Base-by-base conservation (phyloP, 768 basidiomycete species). In the Amanita inopinata region DNA sequence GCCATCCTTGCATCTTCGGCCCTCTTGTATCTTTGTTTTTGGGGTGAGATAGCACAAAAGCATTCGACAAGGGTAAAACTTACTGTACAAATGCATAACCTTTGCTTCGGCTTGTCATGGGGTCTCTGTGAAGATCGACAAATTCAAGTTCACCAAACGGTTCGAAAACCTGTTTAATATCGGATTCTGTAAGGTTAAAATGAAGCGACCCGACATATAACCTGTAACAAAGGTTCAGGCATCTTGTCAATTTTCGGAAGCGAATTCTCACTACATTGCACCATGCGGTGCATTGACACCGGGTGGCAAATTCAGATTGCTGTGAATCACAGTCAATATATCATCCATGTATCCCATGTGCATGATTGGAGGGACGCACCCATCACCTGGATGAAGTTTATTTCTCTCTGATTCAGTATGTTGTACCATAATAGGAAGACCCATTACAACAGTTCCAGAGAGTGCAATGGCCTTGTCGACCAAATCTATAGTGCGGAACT, bases 161-260 rank as follows among this genome's bases (percentile, higher is more conserved):
- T 59, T 96, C 92, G 62, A 99, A 99, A 52, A 99, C 94, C 77
- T 97, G 92, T 65, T 84, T 88, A 67, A 99, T 85, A 69, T 99
- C 94, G 53, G 89, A 83, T 66, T 96, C 88, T 43, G 90, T 88
- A 47, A 99, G 81, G 62, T 91, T 93, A 71, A 94, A 96, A 63
- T 97, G 90, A 34, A 99, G 69, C 47, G 91, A 94, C 45, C 91
- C 92, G 61, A 99, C 91, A 61, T 96, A 99, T 61, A 99, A 76
- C 61, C 93, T 91, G 31, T n/a, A 32, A 40, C 35, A 14, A 33
- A 10, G 11, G 35, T 40, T 46, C 32, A 37, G 39, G 33, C 14
- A 36, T 20, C 32, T 23, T 37, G 36, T 48, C 23, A 40, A 20
- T 31, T 20, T 2, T 17, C 5, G 7, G 47, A 8, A 23, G 23